A percentile compares a stretch with the other conserved stretches of the same genome.
phyloP scores from a whole-genome alignment of 2,329 filamentous ascomycete genomes.

The Alternaria burnsii region DNA sequence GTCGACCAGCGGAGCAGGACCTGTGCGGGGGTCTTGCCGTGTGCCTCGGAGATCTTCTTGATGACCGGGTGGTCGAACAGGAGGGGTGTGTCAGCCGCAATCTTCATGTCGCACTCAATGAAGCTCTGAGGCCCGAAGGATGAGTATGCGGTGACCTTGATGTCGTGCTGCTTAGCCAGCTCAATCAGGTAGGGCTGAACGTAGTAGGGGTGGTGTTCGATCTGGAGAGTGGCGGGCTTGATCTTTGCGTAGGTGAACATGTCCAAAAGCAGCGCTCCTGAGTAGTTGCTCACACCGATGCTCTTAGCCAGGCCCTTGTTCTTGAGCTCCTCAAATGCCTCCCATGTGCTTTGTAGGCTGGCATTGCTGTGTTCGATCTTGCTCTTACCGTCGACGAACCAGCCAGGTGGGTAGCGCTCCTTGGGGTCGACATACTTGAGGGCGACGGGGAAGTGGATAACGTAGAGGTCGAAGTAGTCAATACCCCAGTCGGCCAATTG shows the following conservation, averaged over 20 bases:
- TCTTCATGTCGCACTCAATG: conserved; percentile 47
- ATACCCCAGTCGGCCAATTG: conserved; percentile 49
- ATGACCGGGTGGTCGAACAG: conserved; percentile 62
- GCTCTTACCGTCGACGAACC: conserved; percentile 45
- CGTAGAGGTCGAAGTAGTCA: conserved; percentile 57
- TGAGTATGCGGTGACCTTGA: conserved; percentile 49
- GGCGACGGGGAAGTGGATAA: conserved; percentile 89
- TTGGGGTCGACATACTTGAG: conserved; percentile 64
- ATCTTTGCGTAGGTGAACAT: conserved; percentile 61
- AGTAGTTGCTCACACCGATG: conserved; percentile 51
- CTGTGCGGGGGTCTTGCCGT: conserved; percentile 76
- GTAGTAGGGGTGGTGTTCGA: conserved; percentile 52
- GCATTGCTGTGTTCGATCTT: conserved; percentile 51
- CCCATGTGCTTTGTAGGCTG: conserved; percentile 49
- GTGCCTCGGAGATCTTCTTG: conserved; percentile 71
- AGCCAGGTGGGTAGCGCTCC: conserved; percentile 48
- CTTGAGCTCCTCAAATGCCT: conserved; percentile 53
- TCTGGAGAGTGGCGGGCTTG: conserved; percentile 49
- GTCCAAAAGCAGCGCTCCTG: conserved; percentile 57
- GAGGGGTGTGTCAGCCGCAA: conserved; percentile 42
- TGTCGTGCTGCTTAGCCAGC: conserved; percentile 44
- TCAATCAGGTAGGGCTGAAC: conserved; percentile 46
- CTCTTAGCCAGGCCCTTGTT: conserved; percentile 47
- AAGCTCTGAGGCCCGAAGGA: conserved; percentile 58
- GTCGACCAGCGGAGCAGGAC: conserved; percentile 88